Percentiles rank a stretch among this genome's conserved stretches.
These are phyloP conservation scores for Trebouxia sp. DNA, from an alignment of 139 green algal genomes.

Conservation along the genomic window DNA sequence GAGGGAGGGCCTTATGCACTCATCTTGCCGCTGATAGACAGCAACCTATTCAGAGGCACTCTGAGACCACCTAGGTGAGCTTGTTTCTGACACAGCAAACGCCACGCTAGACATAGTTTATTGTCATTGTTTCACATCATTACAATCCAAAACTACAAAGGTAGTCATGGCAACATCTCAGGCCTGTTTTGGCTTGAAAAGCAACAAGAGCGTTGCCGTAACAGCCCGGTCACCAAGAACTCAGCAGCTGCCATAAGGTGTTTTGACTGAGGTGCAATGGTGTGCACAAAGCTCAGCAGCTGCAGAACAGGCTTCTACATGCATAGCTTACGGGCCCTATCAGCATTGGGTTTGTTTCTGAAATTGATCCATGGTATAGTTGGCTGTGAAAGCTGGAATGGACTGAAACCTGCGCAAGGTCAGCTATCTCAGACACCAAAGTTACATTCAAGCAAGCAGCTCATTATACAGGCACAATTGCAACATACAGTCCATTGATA, in stretches of 20 bases:
- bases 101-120: too few species aligned
- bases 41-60: conserved; percentile 70
- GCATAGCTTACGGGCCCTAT: neutral
- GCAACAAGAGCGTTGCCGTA: too few species aligned
- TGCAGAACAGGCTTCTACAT: neutral
- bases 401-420: conserved; percentile 56
- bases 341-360: conserved; percentile 70
- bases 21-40: conserved; percentile 83
- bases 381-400: conserved; percentile 84
- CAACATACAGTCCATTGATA: too few species aligned
- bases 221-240: too few species aligned
- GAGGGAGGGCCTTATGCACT: conserved; percentile 67
- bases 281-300: neutral
- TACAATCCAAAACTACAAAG: too few species aligned
- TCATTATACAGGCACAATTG: neutral
- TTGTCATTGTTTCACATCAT: too few species aligned
- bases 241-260: too few species aligned
- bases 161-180: too few species aligned
- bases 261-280: too few species aligned
- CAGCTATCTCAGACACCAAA: neutral
- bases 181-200: too few species aligned
- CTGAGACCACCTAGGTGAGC: conserved; percentile 59
- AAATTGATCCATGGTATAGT: conserved; percentile 85
- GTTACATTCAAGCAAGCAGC: neutral
- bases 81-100: neutral